A percentile compares a stretch with the other conserved stretches of the same genome.
These are phyloP conservation scores for Fusarium sp. DNA, from an alignment of 2,329 filamentous ascomycete genomes.

Conservation along the genomic window DNA sequence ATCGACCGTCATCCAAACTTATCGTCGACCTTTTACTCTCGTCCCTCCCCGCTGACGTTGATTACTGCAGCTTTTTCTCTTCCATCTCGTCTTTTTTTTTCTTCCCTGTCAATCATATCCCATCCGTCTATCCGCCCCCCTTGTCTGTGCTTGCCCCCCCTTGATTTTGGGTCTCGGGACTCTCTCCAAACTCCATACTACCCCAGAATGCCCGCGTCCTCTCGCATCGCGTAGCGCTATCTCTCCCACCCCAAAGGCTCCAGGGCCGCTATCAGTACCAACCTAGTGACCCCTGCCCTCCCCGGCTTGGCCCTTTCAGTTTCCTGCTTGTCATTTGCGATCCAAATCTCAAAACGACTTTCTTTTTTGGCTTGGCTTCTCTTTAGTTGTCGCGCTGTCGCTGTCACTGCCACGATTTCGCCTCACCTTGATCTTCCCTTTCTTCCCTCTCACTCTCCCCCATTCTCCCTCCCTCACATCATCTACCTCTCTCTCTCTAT, in stretches of 20 bases:
- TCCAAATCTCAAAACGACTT: constrained; percentile 25
- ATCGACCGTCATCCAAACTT: constrained; percentile 8
- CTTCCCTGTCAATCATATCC: not conserved
- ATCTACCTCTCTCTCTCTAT: not conserved
- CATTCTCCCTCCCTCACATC: not conserved
- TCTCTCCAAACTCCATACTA: constrained; percentile 41
- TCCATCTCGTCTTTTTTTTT: not conserved
- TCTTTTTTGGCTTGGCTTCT: constrained; percentile 30
- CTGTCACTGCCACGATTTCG: not conserved
- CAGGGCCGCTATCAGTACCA: constrained; percentile 38
- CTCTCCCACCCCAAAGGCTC: constrained; percentile 23
- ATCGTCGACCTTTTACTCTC: constrained; percentile 3
- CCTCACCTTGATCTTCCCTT: not conserved
- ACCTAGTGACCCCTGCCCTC: constrained; percentile 27
- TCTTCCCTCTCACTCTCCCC: constrained; percentile 5
- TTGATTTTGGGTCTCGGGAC: not conserved
- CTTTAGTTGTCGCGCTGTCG: constrained; percentile 1
- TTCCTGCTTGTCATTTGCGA: constrained; percentile 25
- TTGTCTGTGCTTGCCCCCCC: constrained; percentile 7
- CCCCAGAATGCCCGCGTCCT: constrained; percentile 37
- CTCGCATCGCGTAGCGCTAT: constrained; percentile 44
- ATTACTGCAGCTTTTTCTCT: not conserved
- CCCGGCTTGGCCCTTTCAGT: constrained; percentile 13
- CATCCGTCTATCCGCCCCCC: not conserved
- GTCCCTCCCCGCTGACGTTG: constrained; percentile 3